Base-by-base conservation (phyloP, 2,329 filamentous ascomycete genomes). In the Sodiomyces alkalinus region DNA sequence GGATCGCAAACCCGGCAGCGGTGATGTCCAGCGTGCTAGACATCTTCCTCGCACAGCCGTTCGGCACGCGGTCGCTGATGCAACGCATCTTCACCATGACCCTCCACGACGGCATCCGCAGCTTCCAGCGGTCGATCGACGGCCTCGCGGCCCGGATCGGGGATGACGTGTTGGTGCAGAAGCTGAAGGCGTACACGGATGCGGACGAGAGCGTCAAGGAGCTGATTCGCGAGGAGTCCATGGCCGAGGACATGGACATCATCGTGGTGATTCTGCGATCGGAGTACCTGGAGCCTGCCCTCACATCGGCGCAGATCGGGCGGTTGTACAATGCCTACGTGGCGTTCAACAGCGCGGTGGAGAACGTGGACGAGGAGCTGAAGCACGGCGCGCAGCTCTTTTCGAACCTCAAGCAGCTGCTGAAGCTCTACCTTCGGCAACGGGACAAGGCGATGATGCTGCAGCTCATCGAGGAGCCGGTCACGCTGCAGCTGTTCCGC, bases 391-490 rank as follows among this genome's bases (percentile, higher is more conserved):
- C 87, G 0, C 76, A 93, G 47, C 70, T 93, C 27, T 98, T 94
- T 50, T 92, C 87, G 2, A 79, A 92, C 44, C 63, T 98, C 41
- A 98, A 98, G 56, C 87, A 94, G 50, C 67, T 94, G 19, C 63
- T 96, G 46, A 96, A 96, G 58, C 64, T 98, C 19, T 80, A 85
- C 52, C 87, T 83, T 8, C 70, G 90, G 27, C 82, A 93, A 46
- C 70, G 87, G 26, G 90, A 98, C 51, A 98, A 98, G 71, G 64
- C 75, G 18, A 94, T 93, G 86, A 96, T 98, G 87, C 62, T 94
- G 30, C 72, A 75, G 36, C 75, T 96, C 44, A 90, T 98, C 29
- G 86, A 96, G 54, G 87, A 98, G 57, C 83, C 90, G 0, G 86
- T 87, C n/a, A 96, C 90, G 0, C 64, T 98, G n/a, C 80, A 92